Conservation (phyloP, 768 basidiomycete genomes). For the Xerocomus potaroensis region DNA sequence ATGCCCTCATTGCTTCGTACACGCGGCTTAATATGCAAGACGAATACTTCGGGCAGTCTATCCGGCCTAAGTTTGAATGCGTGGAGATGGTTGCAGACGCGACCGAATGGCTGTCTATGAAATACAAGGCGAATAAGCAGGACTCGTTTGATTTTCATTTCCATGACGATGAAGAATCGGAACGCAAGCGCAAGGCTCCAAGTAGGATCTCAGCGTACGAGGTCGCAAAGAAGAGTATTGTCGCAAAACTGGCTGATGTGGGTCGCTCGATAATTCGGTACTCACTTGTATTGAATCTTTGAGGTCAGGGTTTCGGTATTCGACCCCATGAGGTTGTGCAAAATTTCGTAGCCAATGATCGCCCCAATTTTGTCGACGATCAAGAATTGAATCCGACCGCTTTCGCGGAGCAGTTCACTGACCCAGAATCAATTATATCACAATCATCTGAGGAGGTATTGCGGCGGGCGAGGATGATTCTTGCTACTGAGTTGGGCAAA, state of each 20-base stretch:
- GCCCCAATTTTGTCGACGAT: constrained; percentile 72
- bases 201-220: constrained; percentile 84
- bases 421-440: constrained; percentile 57
- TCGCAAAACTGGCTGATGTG: constrained; percentile 79
- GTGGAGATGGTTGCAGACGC: constrained; percentile 90
- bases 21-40: constrained; percentile 64
- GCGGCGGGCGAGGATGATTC: constrained; percentile 71
- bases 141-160: constrained; percentile 59
- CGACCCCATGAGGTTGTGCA: constrained; percentile 78
- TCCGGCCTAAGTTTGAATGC: constrained; percentile 64
- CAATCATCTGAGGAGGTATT: constrained; percentile 65
- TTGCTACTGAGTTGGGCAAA: constrained; percentile 87
- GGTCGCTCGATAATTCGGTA: constrained; percentile 12
- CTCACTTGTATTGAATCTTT: neutral
- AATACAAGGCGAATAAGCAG: constrained; percentile 72
- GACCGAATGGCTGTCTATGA: constrained; percentile 86
- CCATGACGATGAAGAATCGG: constrained; percentile 59
- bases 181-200: constrained; percentile 74
- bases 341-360: constrained; percentile 64
- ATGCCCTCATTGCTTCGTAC: constrained; percentile 60
- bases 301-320: constrained; percentile 77
- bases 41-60: constrained; percentile 69
- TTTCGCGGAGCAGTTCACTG: constrained; percentile 83
- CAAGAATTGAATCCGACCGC: constrained; percentile 73
- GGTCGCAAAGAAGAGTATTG: constrained; percentile 71